These are phyloP conservation scores for Chaetomiaceae sp. DNA, from an alignment of 2,329 filamentous ascomycete genomes.

Conservation along the genomic window DNA sequence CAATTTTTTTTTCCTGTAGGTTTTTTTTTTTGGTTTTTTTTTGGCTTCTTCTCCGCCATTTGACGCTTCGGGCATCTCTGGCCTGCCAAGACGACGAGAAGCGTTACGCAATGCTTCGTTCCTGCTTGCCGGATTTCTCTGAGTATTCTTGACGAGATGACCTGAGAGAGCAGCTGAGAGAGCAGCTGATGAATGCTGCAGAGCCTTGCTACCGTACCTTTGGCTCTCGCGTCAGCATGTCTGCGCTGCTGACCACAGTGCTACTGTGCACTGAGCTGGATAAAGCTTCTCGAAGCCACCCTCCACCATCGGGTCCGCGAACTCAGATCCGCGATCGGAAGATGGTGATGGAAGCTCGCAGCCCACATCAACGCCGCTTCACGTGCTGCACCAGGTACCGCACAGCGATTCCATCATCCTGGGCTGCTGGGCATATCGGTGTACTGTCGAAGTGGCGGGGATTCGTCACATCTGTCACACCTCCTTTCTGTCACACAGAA, in stretches of 20 bases:
- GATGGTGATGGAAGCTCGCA: not conserved
- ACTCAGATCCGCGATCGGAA: slow-evolving; percentile 7
- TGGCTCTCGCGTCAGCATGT: not conserved
- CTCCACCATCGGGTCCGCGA: not conserved
- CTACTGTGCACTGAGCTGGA: not conserved
- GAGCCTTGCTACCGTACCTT: not conserved
- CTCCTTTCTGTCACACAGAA: slow-evolving; percentile 19
- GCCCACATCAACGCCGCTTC: slow-evolving; percentile 21
- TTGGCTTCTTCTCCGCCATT: not conserved
- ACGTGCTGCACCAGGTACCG: slow-evolving; percentile 22
- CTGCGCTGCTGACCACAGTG: not conserved
- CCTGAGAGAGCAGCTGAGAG: not conserved
- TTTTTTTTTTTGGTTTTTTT: too few species aligned
- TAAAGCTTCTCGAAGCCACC: slow-evolving; percentile 12
- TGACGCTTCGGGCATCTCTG: too few species aligned
- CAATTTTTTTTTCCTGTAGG: not conserved
- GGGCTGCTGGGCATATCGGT: too few species aligned
- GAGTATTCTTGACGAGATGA: not conserved
- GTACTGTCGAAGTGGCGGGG: not conserved
- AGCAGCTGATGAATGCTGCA: not conserved
- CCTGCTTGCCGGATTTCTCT: not conserved
- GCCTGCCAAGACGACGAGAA: too few species aligned
- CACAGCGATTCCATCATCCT: too few species aligned
- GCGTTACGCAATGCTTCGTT: not conserved
- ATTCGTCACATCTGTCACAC: slow-evolving; percentile 20